A percentile compares a stretch with the other conserved stretches of the same genome.
phyloP scores from a whole-genome alignment of 1,139 yeast genomes.

The Ogataea hybrid region DNA sequence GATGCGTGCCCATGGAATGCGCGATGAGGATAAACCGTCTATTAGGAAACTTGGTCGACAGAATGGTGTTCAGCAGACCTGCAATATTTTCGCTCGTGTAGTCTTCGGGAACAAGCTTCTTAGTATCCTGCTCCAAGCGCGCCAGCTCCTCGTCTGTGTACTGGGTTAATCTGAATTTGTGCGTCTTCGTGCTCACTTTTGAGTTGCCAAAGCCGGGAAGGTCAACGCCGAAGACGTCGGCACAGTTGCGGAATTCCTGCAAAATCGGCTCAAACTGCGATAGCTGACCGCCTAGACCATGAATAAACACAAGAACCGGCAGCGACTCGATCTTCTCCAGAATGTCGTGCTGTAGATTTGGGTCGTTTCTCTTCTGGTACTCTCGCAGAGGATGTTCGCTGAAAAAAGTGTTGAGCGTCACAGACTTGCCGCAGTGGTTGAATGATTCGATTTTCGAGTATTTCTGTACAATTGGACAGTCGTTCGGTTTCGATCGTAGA shows the following conservation, averaged over 20 bases:
- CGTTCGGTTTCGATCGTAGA: constrained; percentile 47
- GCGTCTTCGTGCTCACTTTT: constrained; percentile 25
- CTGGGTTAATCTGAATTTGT: constrained; percentile 24
- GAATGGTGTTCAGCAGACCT: constrained; percentile 35
- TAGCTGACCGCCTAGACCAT: constrained; percentile 79
- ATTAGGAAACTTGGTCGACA: constrained; percentile 40
- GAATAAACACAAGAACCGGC: constrained; percentile 62
- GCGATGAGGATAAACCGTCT: constrained; percentile 59
- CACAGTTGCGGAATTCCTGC: constrained; percentile 63
- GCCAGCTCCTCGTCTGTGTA: constrained; percentile 25
- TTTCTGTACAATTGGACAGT: constrained; percentile 53
- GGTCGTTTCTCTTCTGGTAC: constrained; percentile 36
- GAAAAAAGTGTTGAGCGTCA: constrained; percentile 44
- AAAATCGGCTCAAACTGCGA: constrained; percentile 68
- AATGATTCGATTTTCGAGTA: constrained; percentile 41
- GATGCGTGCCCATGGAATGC: constrained; percentile 74
- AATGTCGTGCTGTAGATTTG: constrained; percentile 30
- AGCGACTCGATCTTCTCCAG: constrained; percentile 42
- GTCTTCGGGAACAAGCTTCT: constrained; percentile 39
- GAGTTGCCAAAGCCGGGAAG: constrained; percentile 77
- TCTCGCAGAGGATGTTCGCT: constrained; percentile 54
- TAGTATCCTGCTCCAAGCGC: constrained; percentile 24
- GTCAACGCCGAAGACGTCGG: constrained; percentile 62
- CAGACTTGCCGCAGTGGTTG: constrained; percentile 34
- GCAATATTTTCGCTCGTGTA: constrained; percentile 50